These are phyloP conservation scores for Boeremia exigua DNA, from an alignment of 2,329 filamentous ascomycete species.

Conservation along the genomic window DNA sequence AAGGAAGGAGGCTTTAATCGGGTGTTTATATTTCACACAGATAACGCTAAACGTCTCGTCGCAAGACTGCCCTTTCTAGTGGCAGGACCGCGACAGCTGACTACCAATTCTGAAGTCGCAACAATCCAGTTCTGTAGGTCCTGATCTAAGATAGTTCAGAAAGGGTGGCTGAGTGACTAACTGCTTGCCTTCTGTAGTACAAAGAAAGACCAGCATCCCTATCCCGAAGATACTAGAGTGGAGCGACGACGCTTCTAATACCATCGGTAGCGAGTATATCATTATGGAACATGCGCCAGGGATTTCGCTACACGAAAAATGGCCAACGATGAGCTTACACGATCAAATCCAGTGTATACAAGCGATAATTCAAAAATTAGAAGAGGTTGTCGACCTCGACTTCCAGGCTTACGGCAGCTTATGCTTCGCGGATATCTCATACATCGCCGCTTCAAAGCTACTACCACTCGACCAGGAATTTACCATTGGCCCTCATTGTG, in stretches of 20 bases:
- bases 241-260: constrained; percentile 46
- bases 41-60: constrained; percentile 48
- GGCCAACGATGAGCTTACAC: constrained; percentile 42
- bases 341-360: constrained; percentile 47
- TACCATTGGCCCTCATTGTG: constrained; percentile 43
- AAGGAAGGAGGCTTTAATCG: constrained; percentile 55
- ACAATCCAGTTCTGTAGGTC: constrained; percentile 52
- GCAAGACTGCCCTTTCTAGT: constrained; percentile 52
- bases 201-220: constrained; percentile 48
- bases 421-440: constrained; percentile 31
- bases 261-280: constrained; percentile 48
- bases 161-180: constrained; percentile 5
- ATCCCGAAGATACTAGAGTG: constrained; percentile 53
- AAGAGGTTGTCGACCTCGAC: constrained; percentile 39
- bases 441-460: constrained; percentile 6
- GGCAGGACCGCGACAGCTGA: constrained; percentile 47
- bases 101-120: constrained; percentile 54
- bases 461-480: constrained; percentile 23
- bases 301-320: constrained; percentile 41
- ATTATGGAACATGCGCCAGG: constrained; percentile 48
- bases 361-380: constrained; percentile 34
- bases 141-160: constrained; percentile 11
- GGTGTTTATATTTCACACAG: constrained; percentile 52
- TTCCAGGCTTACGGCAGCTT: constrained; percentile 51
- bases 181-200: constrained; percentile 36